Evolutionary conservation across 192 early-diverging fungal species (phyloP), one percentile per base, ranked within the genome.

Genomic region (Allomyces javanicus): DNA sequence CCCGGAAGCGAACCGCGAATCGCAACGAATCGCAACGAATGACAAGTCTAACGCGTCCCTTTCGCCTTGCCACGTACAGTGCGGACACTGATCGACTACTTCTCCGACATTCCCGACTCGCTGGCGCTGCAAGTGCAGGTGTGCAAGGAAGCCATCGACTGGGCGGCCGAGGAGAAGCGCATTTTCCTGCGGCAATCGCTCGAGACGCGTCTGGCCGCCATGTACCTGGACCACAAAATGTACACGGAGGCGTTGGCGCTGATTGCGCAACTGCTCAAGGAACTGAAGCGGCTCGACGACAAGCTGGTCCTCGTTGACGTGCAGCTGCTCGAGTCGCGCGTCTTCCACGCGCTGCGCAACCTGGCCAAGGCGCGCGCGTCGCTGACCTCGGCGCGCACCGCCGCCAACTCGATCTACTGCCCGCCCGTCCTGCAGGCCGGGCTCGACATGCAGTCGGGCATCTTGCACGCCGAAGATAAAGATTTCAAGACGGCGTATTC

Each of bases 401-500:
- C 89, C 6, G 96, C 96, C 25, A 99, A 99, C 71, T 82, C 92
- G 25, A 94, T 97, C 69, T 97, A 97, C 75, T 96, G 93, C 70
- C 96, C 96, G 73, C 94, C 93, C 24, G 76, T 94, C 67, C 83
- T 97, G 71, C 96, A 99, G 72, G 96, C 96, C 11, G 81, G 83
- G 33, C 80, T 99, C 62, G 96, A 99, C 76, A 84, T 97, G 85
- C 94, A 97, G 77, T 93, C 91, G 14, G 96, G 96, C 67, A 92
- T 93, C 63, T 78, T 97, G 67, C 95, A 99, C 70, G 87, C 94
- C 33, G 95, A 99, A 70, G 94, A 97, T 71, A 95, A 96, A 76
- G 96, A 99, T 72, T 99, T 93, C 74, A 97, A 97, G 77, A 99
- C 94, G 12, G 95, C 89, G 68, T 94, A 89, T 70, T 97, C 94